Conservation (phyloP, 192 early-diverging fungal genomes). For the Entophlyctis luteolus region DNA sequence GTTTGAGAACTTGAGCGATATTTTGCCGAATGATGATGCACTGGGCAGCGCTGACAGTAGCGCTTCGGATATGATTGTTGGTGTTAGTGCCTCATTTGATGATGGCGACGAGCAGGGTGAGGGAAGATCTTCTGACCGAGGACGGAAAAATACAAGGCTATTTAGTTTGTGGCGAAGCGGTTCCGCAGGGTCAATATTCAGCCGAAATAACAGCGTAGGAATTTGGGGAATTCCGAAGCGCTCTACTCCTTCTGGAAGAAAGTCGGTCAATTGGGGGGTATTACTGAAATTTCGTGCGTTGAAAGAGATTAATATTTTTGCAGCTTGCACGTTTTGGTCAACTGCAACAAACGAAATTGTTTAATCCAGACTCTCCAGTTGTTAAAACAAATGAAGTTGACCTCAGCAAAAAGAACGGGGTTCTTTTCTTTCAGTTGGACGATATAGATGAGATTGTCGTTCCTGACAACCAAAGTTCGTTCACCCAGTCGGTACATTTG, state of each 20-base stretch:
- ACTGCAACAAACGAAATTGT: constrained; percentile 17
- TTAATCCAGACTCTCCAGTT: constrained; percentile 11
- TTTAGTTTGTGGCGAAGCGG: background rate
- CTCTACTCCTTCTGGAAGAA: too few species aligned
- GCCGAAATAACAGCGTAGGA: too few species aligned
- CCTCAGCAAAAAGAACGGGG: background rate
- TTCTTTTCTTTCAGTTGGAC: constrained; percentile 17
- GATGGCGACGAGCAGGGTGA: background rate
- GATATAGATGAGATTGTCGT: background rate
- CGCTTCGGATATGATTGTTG: background rate
- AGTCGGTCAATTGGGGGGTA: constrained; percentile 19
- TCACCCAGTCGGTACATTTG: too few species aligned
- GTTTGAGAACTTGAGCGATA: background rate
- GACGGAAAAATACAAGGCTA: background rate
- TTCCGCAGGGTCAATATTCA: background rate
- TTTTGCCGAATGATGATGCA: background rate
- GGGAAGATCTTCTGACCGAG: background rate
- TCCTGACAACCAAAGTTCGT: constrained; percentile 15
- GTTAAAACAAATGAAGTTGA: background rate
- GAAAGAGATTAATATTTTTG: background rate
- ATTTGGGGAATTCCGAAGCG: too few species aligned
- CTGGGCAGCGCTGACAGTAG: background rate
- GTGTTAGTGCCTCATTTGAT: background rate
- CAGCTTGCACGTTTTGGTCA: constrained; percentile 8
- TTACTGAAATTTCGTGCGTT: too few species aligned